Conservation (phyloP, 805 yeast genomes). For the Saccharomycopsis sp. region DNA sequence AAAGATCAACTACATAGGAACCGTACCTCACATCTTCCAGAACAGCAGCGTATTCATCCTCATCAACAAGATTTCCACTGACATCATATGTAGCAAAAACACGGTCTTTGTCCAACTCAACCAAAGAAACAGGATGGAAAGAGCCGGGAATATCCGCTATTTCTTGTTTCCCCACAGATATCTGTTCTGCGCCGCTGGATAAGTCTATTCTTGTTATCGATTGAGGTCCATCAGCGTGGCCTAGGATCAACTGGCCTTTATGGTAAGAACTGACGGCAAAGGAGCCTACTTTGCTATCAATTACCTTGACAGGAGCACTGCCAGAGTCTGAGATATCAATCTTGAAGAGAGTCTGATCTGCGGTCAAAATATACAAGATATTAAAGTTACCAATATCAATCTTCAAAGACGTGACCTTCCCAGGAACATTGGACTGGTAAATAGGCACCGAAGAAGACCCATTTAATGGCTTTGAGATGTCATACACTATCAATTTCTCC, state of each 20-base stretch:
- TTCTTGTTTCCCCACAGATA: neutral
- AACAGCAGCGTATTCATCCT: neutral
- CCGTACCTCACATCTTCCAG: slow-evolving; percentile 5
- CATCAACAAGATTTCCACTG: slow-evolving; percentile 3
- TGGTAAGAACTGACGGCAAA: neutral
- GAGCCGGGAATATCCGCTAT: neutral
- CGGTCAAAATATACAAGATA: neutral
- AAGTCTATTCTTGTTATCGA: neutral
- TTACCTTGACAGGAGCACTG: neutral
- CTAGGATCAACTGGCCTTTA: neutral
- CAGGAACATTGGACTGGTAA: neutral
- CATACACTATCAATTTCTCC: neutral
- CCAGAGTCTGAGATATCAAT: neutral
- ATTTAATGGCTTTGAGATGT: neutral
- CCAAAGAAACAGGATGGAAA: slow-evolving; percentile 5
- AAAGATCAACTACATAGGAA: slow-evolving; percentile 2
- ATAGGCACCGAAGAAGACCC: neutral
- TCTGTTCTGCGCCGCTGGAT: neutral
- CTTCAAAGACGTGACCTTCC: neutral
- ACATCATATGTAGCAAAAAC: slow-evolving; percentile 10
- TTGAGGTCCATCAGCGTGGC: neutral
- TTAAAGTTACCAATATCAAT: neutral
- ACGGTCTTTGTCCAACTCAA: neutral
- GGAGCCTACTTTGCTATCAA: neutral
- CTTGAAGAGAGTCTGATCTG: neutral